Evolutionary conservation across 1,139 yeast species (phyloP), one percentile per base, ranked within the genome.

Genomic region (Hansenula sp.): DNA sequence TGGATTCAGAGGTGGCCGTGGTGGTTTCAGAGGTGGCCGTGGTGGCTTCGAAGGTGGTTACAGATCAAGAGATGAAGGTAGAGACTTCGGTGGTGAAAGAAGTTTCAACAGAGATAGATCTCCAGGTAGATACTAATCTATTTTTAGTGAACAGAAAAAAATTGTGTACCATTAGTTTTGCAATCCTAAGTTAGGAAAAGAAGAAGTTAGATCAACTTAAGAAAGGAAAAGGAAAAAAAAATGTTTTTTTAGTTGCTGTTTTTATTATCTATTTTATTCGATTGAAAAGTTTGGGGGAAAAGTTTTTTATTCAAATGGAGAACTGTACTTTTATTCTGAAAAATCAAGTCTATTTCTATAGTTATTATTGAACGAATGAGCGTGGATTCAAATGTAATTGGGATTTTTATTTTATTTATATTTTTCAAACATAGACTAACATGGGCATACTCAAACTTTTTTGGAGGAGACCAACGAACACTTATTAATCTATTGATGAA

Each of bases 81-180:
- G 51, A 47, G 54, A 50, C 33, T 31, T 31, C 35, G 61, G 59
- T 45, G 63, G 59, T 38, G 61, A 57, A 47, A 58, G 70, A 54
- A 66, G 68, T 38, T 66, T 60, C 49, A 61, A 57, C 55, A 76
- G 82, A 66, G 82, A 77, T 60, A 76, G 83, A 71, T 76, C 81
- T 45, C 81, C 81, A 64, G 70, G 76, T 49, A 75, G 81, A 70
- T 72, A 72, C 58, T 73, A 63, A 61, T 36, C 25, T 41, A 16
- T 32, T 39, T 33, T 42, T 32, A 24, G n/a, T 9, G 5, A 15
- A 18, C 8, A 33, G 21, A 19, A 19, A 4, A 30, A n/a, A 4
- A 10, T 18, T 18, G 24, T 5, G 24, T 32, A 17, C 24, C 12
- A 21, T 32, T n/a, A 21, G 25, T 21, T 21, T 9, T 9, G 9